A percentile compares a stretch with the other conserved stretches of the same genome.
Evolutionary conservation across 257 asterid genomes (phyloP).

Genomic region (Capsicum chinense): DNA sequence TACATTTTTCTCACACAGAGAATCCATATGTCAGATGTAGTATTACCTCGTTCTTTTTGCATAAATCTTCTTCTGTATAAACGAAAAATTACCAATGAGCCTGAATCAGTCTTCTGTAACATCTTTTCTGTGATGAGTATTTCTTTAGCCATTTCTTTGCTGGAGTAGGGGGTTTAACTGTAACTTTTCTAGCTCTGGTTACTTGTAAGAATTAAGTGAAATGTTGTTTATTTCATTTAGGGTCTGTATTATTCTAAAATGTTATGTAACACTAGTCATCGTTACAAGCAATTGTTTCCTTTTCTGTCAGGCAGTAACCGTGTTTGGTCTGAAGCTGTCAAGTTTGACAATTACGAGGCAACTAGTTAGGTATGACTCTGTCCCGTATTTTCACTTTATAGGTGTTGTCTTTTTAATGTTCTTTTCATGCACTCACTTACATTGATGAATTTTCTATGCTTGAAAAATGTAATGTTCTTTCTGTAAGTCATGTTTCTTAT

Average conservation of each 20-base stretch:
- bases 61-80: not conserved
- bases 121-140: slow-evolving; percentile 1
- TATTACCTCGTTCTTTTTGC: not conserved
- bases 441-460: not conserved
- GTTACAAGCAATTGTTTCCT: slow-evolving; percentile 23
- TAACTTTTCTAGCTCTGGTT: slow-evolving; percentile 7
- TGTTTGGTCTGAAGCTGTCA: slow-evolving; percentile 85
- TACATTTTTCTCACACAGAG: not conserved
- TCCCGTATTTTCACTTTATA: not conserved
- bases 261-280: slow-evolving; percentile 9
- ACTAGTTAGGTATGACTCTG: slow-evolving; percentile 64
- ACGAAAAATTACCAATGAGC: not conserved
- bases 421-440: slow-evolving; percentile 6
- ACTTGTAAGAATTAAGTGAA: slow-evolving; percentile 23
- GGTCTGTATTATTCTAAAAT: not conserved
- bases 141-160: not conserved
- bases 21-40: not conserved
- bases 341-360: slow-evolving; percentile 83
- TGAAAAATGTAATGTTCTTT: slow-evolving; percentile 6
- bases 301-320: slow-evolving; percentile 58
- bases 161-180: not conserved
- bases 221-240: slow-evolving; percentile 6
- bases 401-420: slow-evolving; percentile 3
- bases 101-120: not conserved
- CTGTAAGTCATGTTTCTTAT: slow-evolving; percentile 1